Conservation (phyloP, 2,329 filamentous ascomycete species). For the Didymella pinodella region DNA sequence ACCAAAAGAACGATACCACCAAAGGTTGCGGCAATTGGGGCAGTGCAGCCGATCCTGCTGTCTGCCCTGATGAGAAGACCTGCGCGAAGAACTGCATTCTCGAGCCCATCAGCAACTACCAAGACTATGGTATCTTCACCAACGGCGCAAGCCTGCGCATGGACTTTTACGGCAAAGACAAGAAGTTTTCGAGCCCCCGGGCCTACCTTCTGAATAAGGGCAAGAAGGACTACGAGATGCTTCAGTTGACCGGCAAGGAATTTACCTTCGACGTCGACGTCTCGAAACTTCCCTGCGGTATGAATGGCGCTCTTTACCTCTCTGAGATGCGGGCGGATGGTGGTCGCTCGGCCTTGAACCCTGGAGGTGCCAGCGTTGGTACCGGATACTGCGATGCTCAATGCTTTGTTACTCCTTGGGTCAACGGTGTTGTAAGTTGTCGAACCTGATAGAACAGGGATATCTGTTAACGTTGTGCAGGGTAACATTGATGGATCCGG, state of each 20-base stretch:
- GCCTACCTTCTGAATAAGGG: conserved; percentile 69
- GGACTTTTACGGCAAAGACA: conserved; percentile 51
- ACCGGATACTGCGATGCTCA: conserved; percentile 63
- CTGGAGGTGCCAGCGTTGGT: conserved; percentile 66
- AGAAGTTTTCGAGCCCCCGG: conserved; percentile 58
- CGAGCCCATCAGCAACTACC: conserved; percentile 63
- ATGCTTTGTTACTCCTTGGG: conserved; percentile 56
- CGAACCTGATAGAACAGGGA: conserved; percentile 28
- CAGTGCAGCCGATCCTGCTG: conserved; percentile 49
- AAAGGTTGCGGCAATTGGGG: conserved; percentile 47
- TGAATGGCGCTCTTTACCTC: conserved; percentile 53
- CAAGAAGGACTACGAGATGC: conserved; percentile 69
- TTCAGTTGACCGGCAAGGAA: conserved; percentile 71
- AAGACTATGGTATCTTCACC: conserved; percentile 62
- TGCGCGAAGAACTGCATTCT: conserved; percentile 66
- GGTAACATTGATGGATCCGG: conserved; percentile 56
- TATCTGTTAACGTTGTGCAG: conserved; percentile 48
- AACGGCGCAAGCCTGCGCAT: conserved; percentile 59
- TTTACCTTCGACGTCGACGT: conserved; percentile 76
- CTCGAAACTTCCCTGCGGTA: conserved; percentile 53
- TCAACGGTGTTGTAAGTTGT: conserved; percentile 48
- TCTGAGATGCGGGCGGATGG: conserved; percentile 51
- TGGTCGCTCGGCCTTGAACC: conserved; percentile 46
- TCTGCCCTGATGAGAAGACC: conserved; percentile 58
- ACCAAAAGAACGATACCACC: conserved; percentile 49